These are phyloP conservation scores for Globisporangium camurandrum DNA, from an alignment of 352 stramenopile genomes.

Conservation along the genomic window DNA sequence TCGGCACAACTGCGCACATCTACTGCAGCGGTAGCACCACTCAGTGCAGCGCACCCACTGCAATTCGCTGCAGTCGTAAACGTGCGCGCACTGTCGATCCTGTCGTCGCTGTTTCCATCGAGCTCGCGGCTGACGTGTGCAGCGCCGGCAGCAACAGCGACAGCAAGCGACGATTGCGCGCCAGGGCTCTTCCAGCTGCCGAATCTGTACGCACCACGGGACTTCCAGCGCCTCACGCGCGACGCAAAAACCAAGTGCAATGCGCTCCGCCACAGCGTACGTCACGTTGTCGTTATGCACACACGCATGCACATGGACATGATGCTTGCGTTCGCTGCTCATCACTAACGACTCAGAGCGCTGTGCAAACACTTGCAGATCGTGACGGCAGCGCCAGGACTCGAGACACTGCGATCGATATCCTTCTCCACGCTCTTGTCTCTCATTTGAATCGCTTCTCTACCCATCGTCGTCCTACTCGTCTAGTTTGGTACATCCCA, in stretches of 20 bases:
- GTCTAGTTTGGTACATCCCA: no score
- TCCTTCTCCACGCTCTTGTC: constrained; percentile 15
- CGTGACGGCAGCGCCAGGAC: constrained; percentile 35
- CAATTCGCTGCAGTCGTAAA: neutral
- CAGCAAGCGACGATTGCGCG: constrained; percentile 2
- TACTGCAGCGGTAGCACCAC: neutral
- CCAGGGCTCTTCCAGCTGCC: constrained; percentile 69
- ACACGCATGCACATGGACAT: neutral
- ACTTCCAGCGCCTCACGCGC: constrained; percentile 53
- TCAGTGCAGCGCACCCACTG: neutral
- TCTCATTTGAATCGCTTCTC: no score
- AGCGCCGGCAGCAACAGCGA: neutral
- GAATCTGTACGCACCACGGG: constrained; percentile 39
- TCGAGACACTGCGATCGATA: constrained; percentile 61
- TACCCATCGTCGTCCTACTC: no score
- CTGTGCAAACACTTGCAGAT: constrained; percentile 19
- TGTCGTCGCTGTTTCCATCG: constrained; percentile 12
- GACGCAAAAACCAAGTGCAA: constrained; percentile 52
- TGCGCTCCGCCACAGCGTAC: constrained; percentile 49
- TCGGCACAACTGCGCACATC: no score
- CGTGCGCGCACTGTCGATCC: constrained; percentile 10
- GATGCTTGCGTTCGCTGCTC: neutral
- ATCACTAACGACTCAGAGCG: no score
- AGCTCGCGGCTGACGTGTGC: neutral
- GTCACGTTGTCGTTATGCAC: neutral